Evolutionary conservation across 495 filamentous ascomycete genomes (phyloP), one percentile per base, ranked within the genome.

Genomic region (Podospora anserina): DNA sequence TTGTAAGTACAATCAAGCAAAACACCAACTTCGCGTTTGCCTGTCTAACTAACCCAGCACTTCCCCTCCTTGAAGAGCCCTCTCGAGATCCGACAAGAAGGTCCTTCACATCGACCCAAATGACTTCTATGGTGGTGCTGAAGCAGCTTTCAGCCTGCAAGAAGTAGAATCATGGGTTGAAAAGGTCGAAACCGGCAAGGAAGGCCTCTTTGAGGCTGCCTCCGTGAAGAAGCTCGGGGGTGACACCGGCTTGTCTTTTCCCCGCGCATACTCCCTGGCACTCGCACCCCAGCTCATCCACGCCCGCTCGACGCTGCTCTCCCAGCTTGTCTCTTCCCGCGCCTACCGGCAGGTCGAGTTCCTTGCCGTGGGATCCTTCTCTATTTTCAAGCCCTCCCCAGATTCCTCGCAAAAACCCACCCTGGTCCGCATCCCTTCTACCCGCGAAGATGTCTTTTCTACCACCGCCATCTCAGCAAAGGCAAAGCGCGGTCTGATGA

Each of bases 311-410:
- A 81, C 86, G 69, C 82, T 97, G 23, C 81, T 98, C 2, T 84
- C 87, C 5, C 83, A 88, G 68, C 85, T 99, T 53, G 89, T 98
- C 54, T 92, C 93, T 3, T 97, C 94, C 1, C 90, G 90, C 69
- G 89, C 96, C 64, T 91, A 96, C 70, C 87, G 87, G 39, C 92
- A 96, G 78, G 85, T 99, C 67, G 94, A 97, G 70, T 99, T 97
- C 77, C 88, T 94, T 69, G 93, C 95, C 5, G 90, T 98, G 6
- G 96, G 96, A 34, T 94, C 91, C 67, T 98, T 93, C 91, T 98
- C 90, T 87, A 88, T 97, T 49, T 89, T 90, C 75, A 74, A 79
- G 64, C 72, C 79, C 3, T 26, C 70, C n/a, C 53, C 72, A 3
- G 66, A 67, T 26, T 56, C 70, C 27, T 67, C 74, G 4, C 69